Conservation (phyloP, 129 eudicot species). For the Escallonia herrerae region DNA sequence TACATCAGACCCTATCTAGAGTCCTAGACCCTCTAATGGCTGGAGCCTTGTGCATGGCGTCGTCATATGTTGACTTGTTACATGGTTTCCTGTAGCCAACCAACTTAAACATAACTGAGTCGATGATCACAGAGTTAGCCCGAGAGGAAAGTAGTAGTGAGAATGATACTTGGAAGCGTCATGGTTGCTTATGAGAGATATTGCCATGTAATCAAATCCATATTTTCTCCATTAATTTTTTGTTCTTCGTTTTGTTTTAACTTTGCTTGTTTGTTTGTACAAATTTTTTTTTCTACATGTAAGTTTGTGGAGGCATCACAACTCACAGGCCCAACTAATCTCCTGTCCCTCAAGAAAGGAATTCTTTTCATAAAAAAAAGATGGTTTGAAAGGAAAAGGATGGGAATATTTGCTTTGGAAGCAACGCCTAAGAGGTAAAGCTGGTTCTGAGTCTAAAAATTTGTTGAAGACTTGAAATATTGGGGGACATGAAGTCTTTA, state of each 20-base stretch:
- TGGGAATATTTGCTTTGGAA: not conserved
- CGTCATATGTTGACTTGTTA: not conserved
- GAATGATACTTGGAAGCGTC: too few relatives aligned
- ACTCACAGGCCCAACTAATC: not conserved
- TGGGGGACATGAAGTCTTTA: not conserved
- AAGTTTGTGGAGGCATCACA: not conserved
- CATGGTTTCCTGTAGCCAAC: not conserved
- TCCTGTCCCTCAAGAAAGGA: conserved; percentile 4
- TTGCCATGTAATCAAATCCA: too few relatives aligned
- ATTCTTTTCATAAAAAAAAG: not conserved
- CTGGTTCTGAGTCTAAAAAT: not conserved
- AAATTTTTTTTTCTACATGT: not conserved
- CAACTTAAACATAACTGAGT: not conserved
- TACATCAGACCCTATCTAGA: too few relatives aligned
- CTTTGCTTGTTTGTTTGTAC: not conserved
- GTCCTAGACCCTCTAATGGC: too few relatives aligned
- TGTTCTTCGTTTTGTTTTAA: too few relatives aligned
- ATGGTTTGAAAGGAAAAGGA: not conserved
- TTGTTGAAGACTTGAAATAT: not conserved
- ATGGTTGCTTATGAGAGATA: too few relatives aligned
- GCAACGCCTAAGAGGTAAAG: not conserved
- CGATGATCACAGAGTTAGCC: not conserved
- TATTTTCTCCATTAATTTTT: too few relatives aligned
- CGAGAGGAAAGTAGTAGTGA: not conserved
- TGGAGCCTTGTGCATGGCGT: too few relatives aligned